Evolutionary conservation across 306 rosid species (phyloP).

Genomic region (Medicago lupulina): DNA sequence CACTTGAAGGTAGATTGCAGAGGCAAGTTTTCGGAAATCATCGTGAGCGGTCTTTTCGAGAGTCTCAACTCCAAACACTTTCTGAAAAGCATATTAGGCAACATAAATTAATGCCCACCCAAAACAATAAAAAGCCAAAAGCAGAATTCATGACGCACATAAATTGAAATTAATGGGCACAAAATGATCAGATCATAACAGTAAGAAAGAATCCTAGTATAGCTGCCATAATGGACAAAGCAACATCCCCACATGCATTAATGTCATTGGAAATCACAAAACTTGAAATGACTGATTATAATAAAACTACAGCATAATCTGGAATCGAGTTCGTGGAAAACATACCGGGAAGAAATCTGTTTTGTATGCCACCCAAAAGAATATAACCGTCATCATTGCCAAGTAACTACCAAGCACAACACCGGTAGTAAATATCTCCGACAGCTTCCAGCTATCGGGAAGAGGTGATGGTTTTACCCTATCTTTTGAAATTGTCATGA

Average conservation of each 20-base stretch:
- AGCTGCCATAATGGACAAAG: slow-evolving; percentile 14
- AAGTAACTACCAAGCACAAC: slow-evolving; percentile 90
- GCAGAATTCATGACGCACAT: slow-evolving; percentile 11
- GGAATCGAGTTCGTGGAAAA: slow-evolving; percentile 18
- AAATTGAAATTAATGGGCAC: background rate
- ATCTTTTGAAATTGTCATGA: slow-evolving; percentile 98
- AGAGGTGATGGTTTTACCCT: slow-evolving; percentile 96
- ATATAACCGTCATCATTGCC: slow-evolving; percentile 99
- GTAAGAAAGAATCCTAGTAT: slow-evolving; percentile 1
- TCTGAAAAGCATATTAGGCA: slow-evolving; percentile 57
- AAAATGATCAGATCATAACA: slow-evolving; percentile 9
- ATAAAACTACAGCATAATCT: background rate
- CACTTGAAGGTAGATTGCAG: slow-evolving; percentile 96
- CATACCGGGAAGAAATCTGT: slow-evolving; percentile 91
- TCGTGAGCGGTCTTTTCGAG: slow-evolving; percentile 85
- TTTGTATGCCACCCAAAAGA: slow-evolving; percentile 96
- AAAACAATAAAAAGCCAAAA: slow-evolving; percentile 9
- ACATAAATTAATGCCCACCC: slow-evolving; percentile 32
- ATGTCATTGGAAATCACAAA: slow-evolving; percentile 11
- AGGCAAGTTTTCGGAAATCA: slow-evolving; percentile 90
- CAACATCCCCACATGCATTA: slow-evolving; percentile 18
- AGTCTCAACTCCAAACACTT: slow-evolving; percentile 75
- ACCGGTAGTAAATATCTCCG: slow-evolving; percentile 95
- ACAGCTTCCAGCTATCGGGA: slow-evolving; percentile 98
- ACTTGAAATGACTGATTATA: background rate